These are phyloP conservation scores for Aspergillus neoniger DNA, from an alignment of 2,329 filamentous ascomycete species.

Conservation along the genomic window DNA sequence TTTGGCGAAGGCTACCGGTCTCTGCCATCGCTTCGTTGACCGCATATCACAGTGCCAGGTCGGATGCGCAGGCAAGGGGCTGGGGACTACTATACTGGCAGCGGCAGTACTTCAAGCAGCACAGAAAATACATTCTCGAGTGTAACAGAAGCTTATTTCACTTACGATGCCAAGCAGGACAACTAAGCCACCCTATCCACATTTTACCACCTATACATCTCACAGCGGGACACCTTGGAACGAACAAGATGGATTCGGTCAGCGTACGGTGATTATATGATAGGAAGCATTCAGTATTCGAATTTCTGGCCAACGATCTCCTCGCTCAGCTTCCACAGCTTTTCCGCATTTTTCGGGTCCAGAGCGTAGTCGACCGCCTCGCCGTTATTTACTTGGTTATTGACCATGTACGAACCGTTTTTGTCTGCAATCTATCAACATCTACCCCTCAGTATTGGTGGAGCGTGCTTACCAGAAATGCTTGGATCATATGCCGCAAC, in stretches of 20 bases:
- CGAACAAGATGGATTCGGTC: background rate
- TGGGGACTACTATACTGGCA: slow-evolving; percentile 1
- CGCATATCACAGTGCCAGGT: background rate
- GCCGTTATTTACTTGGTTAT: slow-evolving; percentile 1
- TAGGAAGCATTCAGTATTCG: background rate
- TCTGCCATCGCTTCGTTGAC: background rate
- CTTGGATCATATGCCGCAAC: background rate
- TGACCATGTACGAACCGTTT: slow-evolving; percentile 2
- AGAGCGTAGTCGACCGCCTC: background rate
- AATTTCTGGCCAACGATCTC: background rate
- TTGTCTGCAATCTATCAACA: background rate
- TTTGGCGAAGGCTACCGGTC: background rate
- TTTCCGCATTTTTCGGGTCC: slow-evolving; percentile 1
- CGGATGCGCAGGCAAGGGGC: background rate
- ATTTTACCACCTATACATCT: background rate
- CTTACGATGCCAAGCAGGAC: too few species aligned
- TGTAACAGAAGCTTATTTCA: too few species aligned
- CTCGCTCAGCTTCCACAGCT: slow-evolving; percentile 8
- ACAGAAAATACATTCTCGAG: background rate
- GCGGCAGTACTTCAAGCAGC: background rate
- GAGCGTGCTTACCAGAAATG: background rate
- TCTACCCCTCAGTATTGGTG: background rate
- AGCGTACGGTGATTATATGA: too few species aligned
- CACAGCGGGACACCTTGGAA: background rate
- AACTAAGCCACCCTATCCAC: too few species aligned